These are phyloP conservation scores for Globisporangium abappressorium DNA, from an alignment of 352 stramenopile genomes.

Conservation along the genomic window DNA sequence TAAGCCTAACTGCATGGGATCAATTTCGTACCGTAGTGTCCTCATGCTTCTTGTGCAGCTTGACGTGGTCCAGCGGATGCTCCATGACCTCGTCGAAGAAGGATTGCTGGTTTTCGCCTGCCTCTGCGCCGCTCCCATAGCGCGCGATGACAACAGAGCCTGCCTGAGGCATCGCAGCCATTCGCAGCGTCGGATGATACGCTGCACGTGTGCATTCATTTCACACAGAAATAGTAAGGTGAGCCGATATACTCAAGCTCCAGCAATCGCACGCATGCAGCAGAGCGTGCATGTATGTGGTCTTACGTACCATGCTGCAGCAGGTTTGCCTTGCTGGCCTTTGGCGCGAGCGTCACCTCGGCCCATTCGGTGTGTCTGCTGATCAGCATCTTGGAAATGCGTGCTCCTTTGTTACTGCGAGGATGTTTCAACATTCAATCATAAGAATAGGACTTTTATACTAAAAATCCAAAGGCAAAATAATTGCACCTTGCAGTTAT, in stretches of 20 bases:
- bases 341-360: conserved; percentile 25
- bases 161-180: conserved; percentile 33
- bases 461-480: too few species aligned
- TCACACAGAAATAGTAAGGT: neutral
- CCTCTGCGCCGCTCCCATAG: conserved; percentile 1
- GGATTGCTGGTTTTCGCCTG: too few species aligned
- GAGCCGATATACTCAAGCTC: neutral
- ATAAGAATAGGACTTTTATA: too few species aligned
- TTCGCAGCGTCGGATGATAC: conserved; percentile 39
- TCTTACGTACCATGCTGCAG: conserved; percentile 32
- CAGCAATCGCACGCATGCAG: neutral
- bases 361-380: conserved; percentile 41
- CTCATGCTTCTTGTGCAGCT: conserved; percentile 14
- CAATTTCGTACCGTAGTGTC: neutral
- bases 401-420: too few species aligned
- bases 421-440: too few species aligned
- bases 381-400: conserved; percentile 21
- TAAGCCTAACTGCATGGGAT: neutral
- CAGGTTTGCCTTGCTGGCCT: conserved; percentile 34
- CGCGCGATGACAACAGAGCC: conserved; percentile 34
- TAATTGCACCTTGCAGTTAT: too few species aligned
- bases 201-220: conserved; percentile 18
- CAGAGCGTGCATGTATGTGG: neutral
- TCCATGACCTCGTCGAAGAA: conserved; percentile 22
- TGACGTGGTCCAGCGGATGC: conserved; percentile 13